Base-by-base conservation (phyloP, 202 grass and related monocot genomes). In the Dendrocalamus latiflorus region DNA sequence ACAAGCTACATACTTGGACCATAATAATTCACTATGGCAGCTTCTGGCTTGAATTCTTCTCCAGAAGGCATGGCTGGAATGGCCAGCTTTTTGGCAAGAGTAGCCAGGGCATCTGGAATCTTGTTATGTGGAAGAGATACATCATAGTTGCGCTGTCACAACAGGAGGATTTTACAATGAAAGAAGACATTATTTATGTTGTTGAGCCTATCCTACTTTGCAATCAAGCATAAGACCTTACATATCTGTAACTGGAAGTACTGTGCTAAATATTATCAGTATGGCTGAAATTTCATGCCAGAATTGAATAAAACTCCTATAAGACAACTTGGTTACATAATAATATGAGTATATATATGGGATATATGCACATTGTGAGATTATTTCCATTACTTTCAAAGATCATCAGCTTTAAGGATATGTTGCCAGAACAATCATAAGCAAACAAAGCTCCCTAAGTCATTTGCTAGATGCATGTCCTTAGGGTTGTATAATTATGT, bases 21-120 rank as follows among this genome's bases (percentile, higher is more conserved):
- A 86, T 92, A 97, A 79, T 97, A 97, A 59, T 97, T 97, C n/a
- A 97, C 92, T 60, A 97, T 97, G 53, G 90, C 88, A 8, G 95
- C 95, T 94, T 97, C 95, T 34, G 95, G 41, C 48, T 66, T 72
- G 50, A 97, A 97, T 67, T 89, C 88, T 37, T 94, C 84, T 55
- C 88, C 84, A 77, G 63, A 81, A 70, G 79, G 88, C 86, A 94
- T 94, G 60, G 90, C 88, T 58, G 92, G 92, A 85, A 78, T 54
- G 49, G 90, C 92, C 95, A 97, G 91, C 55, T 83, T 91, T 78
- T 94, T 91, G 1, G 95, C 79, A 79, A 94, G 86, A 69, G 38
- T 34, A 62, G 88, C 88, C 48, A 97, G 72, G 49, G 58, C 63
- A 58, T 90, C 86, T 71, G 92, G 82, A 93, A 97, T 93, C 71